A percentile compares a stretch with the other conserved stretches of the same genome.
These are phyloP conservation scores for Kurtzmaniella fragi DNA, from an alignment of 805 yeast genomes.

Conservation along the genomic window DNA sequence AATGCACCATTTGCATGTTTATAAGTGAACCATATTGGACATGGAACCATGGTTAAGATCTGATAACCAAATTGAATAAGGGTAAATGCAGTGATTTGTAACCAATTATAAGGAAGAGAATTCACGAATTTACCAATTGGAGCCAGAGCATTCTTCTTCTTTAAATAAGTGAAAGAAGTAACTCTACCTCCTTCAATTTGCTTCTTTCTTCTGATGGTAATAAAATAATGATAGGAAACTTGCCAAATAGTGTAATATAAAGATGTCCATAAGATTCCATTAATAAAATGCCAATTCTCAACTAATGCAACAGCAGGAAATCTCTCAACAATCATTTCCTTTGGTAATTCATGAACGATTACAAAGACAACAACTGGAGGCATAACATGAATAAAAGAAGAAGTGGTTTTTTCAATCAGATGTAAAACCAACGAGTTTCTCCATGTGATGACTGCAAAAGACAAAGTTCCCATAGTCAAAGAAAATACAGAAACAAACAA, in stretches of 20 bases:
- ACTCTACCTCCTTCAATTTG: conserved; percentile 81
- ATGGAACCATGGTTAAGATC: conserved; percentile 76
- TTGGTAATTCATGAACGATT: conserved; percentile 71
- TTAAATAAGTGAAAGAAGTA: conserved; percentile 82
- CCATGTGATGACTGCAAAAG: conserved; percentile 96
- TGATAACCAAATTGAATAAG: conserved; percentile 85
- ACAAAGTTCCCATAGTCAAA: conserved; percentile 79
- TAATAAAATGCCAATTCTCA: conserved; percentile 60
- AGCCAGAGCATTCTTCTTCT: conserved; percentile 62
- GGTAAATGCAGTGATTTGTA: conserved; percentile 86
- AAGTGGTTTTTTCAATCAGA: conserved; percentile 86
- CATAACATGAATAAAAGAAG: conserved; percentile 83
- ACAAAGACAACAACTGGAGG: conserved; percentile 89
- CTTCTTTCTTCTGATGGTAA: conserved; percentile 72
- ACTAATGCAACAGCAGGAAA: conserved; percentile 79
- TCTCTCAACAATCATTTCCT: conserved; percentile 46
- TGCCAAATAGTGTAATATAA: conserved; percentile 88
- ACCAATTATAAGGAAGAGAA: conserved; percentile 69
- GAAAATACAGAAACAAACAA: conserved; percentile 82
- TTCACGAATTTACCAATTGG: conserved; percentile 74
- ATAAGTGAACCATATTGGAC: conserved; percentile 82
- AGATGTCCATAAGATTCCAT: conserved; percentile 75
- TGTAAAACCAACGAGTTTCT: conserved; percentile 89
- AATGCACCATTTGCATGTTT: conserved; percentile 64
- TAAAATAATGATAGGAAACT: conserved; percentile 82